Base-by-base conservation (phyloP, 805 yeast species). In the Schwanniomyces polymorphus region DNA sequence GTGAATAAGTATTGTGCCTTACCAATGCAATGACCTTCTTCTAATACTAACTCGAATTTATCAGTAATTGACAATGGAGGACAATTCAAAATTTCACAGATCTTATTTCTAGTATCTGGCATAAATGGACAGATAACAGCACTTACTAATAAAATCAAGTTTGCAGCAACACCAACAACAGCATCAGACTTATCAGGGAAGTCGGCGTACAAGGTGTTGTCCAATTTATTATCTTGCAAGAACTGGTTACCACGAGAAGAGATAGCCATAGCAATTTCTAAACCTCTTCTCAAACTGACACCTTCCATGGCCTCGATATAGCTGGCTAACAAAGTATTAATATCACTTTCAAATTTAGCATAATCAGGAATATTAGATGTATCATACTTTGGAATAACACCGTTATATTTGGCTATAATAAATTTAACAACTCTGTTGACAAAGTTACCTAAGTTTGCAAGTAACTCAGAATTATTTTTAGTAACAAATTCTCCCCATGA, bases 401-500 rank as follows among this genome's bases (percentile, higher is more conserved):
- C 95, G 56, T 89, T 87, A 70, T 90, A 94, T 66, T 91, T 94
- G 46, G 97, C 91, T 64, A 79, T 83, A 44, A 85, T 90, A 64
- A 91, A 94, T 68, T 94, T 94, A 53, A 90, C 83, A 60, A 92
- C 75, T 72, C 99, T 86, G 76, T 94, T 94, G 48, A 91, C 97
- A 61, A 91, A 90, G 75, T 94, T 94, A 70, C 99, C 99, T 65
- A 94, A 77, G 72, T 94, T 94, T 44, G 98, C 97, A 68, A 94
- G 78, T 62, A 94, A 76, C 73, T 94, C 99, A 54, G 88, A 81
- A 75, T 94, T 94, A 69, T 94, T 94, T 70, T 91, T 87, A 42
- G 95, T 79, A 55, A 90, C 97, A 70, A 92, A 92, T 65, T 94
- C 98, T 47, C 80, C 80, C 99, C 99, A 94, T 4, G 98, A 91